These are phyloP conservation scores for Anthostomella pinea DNA, from an alignment of 2,329 filamentous ascomycete genomes.

Conservation along the genomic window DNA sequence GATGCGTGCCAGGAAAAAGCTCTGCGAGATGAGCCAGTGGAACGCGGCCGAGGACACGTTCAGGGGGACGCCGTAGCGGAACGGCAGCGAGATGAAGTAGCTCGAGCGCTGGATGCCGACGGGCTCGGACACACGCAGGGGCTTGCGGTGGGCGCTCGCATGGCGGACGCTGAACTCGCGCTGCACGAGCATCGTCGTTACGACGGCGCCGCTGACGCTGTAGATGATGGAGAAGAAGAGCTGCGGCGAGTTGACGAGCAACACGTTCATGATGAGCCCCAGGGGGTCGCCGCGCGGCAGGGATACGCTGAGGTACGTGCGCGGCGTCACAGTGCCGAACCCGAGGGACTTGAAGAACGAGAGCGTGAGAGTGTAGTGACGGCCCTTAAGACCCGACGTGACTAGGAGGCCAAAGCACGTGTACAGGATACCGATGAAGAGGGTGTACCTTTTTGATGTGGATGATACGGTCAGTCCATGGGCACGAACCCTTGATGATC, in stretches of 20 bases:
- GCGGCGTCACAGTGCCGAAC: constrained; percentile 28
- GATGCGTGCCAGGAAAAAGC: constrained; percentile 41
- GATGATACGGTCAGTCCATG: background rate
- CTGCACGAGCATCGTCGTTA: constrained; percentile 44
- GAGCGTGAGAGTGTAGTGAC: constrained; percentile 16
- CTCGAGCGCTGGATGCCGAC: constrained; percentile 39
- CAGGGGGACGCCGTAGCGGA: constrained; percentile 41
- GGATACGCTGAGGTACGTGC: constrained; percentile 25
- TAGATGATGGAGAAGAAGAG: constrained; percentile 45
- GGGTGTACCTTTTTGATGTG: constrained; percentile 10
- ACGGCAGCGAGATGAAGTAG: constrained; percentile 45
- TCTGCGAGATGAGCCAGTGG: constrained; percentile 49
- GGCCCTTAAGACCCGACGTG: constrained; percentile 12
- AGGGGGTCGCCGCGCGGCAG: constrained; percentile 26
- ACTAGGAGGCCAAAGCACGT: constrained; percentile 12
- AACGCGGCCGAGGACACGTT: constrained; percentile 34
- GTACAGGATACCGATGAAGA: constrained; percentile 9
- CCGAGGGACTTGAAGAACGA: constrained; percentile 26
- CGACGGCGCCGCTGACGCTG: constrained; percentile 41
- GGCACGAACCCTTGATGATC: background rate
- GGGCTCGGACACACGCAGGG: constrained; percentile 41
- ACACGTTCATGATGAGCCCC: constrained; percentile 32
- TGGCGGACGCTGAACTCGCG: constrained; percentile 45
- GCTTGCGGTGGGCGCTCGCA: constrained; percentile 25
- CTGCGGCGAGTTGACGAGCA: constrained; percentile 47